phyloP scores from a whole-genome alignment of 805 yeast genomes.

The Wickerhamomyces tratensis region DNA sequence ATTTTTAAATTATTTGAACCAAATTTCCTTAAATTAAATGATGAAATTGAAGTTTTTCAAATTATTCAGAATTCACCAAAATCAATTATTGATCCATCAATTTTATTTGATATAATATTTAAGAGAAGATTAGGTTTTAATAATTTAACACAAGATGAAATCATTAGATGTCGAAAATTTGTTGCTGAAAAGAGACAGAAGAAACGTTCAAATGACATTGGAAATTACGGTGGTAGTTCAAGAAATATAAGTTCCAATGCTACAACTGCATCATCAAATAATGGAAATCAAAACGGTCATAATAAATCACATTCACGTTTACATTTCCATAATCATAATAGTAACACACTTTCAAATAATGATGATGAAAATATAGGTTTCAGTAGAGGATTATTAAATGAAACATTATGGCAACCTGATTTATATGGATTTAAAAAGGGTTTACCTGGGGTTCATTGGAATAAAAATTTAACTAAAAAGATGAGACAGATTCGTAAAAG shows the following conservation, averaged over 20 bases:
- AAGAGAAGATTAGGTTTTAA: slow-evolving; percentile 65
- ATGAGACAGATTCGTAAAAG: slow-evolving; percentile 34
- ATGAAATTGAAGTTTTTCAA: slow-evolving; percentile 68
- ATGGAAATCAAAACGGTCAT: too few species aligned
- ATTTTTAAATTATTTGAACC: slow-evolving; percentile 71
- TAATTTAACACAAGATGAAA: slow-evolving; percentile 73
- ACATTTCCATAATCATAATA: neutral
- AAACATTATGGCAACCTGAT: slow-evolving; percentile 26
- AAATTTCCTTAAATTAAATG: slow-evolving; percentile 34
- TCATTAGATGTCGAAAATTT: slow-evolving; percentile 66
- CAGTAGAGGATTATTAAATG: slow-evolving; percentile 17
- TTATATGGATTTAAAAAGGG: slow-evolving; percentile 32
- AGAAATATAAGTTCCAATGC: slow-evolving; percentile 2
- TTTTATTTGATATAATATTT: slow-evolving; percentile 65
- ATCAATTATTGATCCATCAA: slow-evolving; percentile 55
- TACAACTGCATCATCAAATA: neutral
- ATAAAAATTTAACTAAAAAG: slow-evolving; percentile 44
- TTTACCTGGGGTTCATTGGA: slow-evolving; percentile 51
- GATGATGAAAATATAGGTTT: slow-evolving; percentile 18
- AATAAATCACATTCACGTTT: neutral
- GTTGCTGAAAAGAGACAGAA: slow-evolving; percentile 53
- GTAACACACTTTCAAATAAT: slow-evolving; percentile 5
- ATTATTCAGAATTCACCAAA: slow-evolving; percentile 79
- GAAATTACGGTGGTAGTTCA: neutral
- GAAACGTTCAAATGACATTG: slow-evolving; percentile 11